These are phyloP conservation scores for Trametes maxima DNA, from an alignment of 768 basidiomycete species.

Conservation along the genomic window DNA sequence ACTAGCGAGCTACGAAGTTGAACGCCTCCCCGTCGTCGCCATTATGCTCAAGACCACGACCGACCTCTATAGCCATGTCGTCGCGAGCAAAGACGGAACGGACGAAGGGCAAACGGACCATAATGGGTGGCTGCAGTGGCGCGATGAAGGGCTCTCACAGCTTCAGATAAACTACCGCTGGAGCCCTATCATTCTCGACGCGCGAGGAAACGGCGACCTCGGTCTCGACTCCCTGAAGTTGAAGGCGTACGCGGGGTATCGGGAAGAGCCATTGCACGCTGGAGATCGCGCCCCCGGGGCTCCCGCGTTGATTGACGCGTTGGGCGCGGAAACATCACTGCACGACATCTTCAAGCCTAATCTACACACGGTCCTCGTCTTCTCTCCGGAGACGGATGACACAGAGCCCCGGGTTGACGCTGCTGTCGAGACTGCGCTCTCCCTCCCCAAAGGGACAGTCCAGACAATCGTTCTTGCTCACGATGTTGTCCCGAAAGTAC, in stretches of 20 bases:
- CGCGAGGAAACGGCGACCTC: conserved; percentile 19
- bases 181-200: conserved; percentile 51
- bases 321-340: not conserved
- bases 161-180: conserved; percentile 58
- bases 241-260: conserved; percentile 22
- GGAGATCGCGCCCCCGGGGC: conserved; percentile 41
- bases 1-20: conserved; percentile 32
- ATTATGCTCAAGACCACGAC: conserved; percentile 33
- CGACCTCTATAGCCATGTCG: conserved; percentile 14
- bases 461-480: conserved; percentile 3
- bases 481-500: not conserved
- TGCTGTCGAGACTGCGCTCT: not conserved
- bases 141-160: conserved; percentile 35
- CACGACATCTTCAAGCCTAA: conserved; percentile 13
- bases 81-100: not conserved
- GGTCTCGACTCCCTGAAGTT: conserved; percentile 24
- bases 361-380: conserved; percentile 21
- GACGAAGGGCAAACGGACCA: not conserved
- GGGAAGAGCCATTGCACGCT: conserved; percentile 33
- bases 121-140: conserved; percentile 28
- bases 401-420: not conserved
- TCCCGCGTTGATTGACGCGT: not conserved
- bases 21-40: conserved; percentile 35
- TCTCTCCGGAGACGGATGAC: conserved; percentile 1
- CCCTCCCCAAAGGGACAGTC: not conserved